Evolutionary conservation across 2,329 filamentous ascomycete genomes (phyloP), one percentile per base, ranked within the genome.

Genomic region (Sarocladium brachiariae): DNA sequence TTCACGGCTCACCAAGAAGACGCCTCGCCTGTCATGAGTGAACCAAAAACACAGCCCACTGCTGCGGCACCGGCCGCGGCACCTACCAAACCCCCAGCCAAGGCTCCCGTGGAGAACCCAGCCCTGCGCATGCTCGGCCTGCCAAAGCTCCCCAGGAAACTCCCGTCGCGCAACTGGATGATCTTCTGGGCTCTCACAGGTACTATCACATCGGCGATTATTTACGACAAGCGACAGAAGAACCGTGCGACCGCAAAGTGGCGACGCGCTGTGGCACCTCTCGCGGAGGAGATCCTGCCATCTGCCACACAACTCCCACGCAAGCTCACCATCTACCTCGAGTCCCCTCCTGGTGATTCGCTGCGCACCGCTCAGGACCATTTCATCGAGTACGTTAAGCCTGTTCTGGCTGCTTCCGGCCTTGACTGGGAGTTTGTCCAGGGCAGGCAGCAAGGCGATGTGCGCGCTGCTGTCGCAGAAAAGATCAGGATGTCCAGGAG

Each of bases 401-500:
- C 93, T 2, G 80, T 99, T 23, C 72, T 99, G 34, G 87, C 93
- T 3, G 86, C 89, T 2, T 92, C 89, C 1, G 91, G 91, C 0
- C 71, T 97, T 62, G 93, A 99, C 66, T 97, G 95, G 83, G 92
- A 96, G 61, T 95, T 96, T 52, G 80, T 97, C 5, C 92, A 97
- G 69, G 93, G 92, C 4, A 77, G 91, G 50, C 84, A 86, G 63
- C 87, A 96, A 71, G 93, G 93, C n/a, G 92, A 99, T 63, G 81
- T 99, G 39, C 77, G 93, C 54, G 90, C 88, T 49, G 87, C 86
- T 13, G 78, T 95, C 43, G 92, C 93, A 23, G 89, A 96, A 71
- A 85, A 83, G 64, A 89, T 96, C 65, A 80, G 93, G 52, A 82
- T 89, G 62, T 73, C 76, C 58, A 78, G 84, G 59, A 75, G 79